Base-by-base conservation (phyloP, 75 land plant species). In the Picea glauca region DNA sequence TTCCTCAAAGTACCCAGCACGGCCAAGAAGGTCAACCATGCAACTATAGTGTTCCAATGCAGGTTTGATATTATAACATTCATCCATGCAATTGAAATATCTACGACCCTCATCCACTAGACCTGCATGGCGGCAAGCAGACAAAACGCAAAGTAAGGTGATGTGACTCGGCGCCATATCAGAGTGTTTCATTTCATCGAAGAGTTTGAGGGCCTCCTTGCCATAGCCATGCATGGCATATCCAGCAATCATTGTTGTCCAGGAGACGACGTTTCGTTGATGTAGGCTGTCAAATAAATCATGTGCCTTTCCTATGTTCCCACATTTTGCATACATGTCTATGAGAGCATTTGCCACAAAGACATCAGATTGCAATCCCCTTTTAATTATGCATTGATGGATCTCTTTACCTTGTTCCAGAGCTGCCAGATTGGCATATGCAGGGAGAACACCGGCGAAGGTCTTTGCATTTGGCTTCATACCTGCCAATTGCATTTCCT, bases 231-330 rank as follows among this genome's bases (percentile, higher is more conserved):
- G 77, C 67, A 77, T 77, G 2, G 81, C 80, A 76, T 81, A 87
- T 13, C 83, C 83, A 35, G 70, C 79, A 63, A 87, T 50, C 89
- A 87, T 81, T 60, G 89, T 75, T 66, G 84, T 87, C 84, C 86
- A 87, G 5, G 82, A 73, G 30, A 82, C 81, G 9, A 86, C 79
- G 74, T 86, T 81, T 77, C 74, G 68, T 43, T 60, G 40, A 1
- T 58, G 62, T 77, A 80, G 32, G 64, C 80, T 58, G 20, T 77
- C 81, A 75, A 86, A 86, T 54, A 78, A 54, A 9, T n/a, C 18
- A 4, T 77, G 59, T 57, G 87, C 87, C 32, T 74, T 72, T 7
- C 20, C 74, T 57, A 80, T 30, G 0, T 18, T 13, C 13, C 63
- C 76, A 72, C 58, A 78, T 66, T 83, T 86, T 73, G 81, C 78